Base-by-base conservation (phyloP, 2,329 filamentous ascomycete genomes). In the Aspergillus hortae region DNA sequence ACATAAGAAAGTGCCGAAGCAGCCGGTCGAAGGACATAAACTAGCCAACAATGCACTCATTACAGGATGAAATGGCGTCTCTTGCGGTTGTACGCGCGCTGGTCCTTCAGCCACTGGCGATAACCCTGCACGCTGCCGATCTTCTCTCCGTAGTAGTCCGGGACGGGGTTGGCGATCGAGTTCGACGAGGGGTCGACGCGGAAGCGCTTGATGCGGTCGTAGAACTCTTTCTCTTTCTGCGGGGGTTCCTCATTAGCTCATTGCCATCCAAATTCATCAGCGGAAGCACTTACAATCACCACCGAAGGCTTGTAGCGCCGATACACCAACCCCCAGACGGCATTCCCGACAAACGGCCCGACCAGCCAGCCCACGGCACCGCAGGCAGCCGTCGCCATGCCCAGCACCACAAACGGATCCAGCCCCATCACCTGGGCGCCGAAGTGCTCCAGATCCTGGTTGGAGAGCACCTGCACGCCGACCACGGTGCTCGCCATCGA, bases 61-160 rank as follows among this genome's bases (percentile, higher is more conserved):
- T 61, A 72, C n/a, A 61, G 46, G 52, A 74, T 70, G 55, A 72
- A 73, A 55, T 62, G 72, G 42, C 70, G 67, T 70, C 84, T 86
- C 83, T 95, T 95, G 79, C 91, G 91, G 77, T 95, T 96, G 77
- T 96, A 99, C 9, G 92, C 92, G 56, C 92, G 82, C 79, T 97
- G 94, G 68, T 99, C 94, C 80, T 96, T 97, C 66, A 99, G 76
- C 94, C 94, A 99, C 71, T 90, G 87, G 65, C 94, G 80, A 72
- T 97, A 99, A 44, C 90, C 92, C 49, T 86, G 81, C 19, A 97
- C 90, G 64, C 91, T 96, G 47, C 89, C 89, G 64, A 99, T 96
- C 81, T 96, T 97, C 77, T 99, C 94, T 64, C 94, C 94, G 67
- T 99, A 99, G 75, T 96, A 99, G 70, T 99, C 94, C 41, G 92